A percentile compares a stretch with the other conserved stretches of the same genome.
phyloP scores from a whole-genome alignment of 441 rosid genomes.

The Erysimum cheiri region DNA sequence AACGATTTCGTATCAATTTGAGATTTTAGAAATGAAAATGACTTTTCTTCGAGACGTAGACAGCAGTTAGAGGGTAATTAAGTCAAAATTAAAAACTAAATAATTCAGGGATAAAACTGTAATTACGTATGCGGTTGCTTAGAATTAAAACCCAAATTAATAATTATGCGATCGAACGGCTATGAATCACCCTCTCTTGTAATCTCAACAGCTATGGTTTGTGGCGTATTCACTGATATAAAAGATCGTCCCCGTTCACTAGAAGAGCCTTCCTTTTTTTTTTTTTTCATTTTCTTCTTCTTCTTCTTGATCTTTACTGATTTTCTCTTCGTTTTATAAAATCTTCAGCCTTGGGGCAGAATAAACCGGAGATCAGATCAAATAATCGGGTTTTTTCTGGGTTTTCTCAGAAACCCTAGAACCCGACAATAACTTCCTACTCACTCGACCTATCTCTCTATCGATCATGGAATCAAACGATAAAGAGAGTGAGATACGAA shows the following conservation, averaged over 20 bases:
- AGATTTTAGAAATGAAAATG: constrained; percentile 31
- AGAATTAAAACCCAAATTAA: constrained; percentile 14
- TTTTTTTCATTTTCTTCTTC: constrained; percentile 8
- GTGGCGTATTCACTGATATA: constrained; percentile 19
- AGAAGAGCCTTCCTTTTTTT: constrained; percentile 11
- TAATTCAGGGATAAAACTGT: constrained; percentile 46
- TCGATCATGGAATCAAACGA: constrained; percentile 30
- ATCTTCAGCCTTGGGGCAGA: constrained; percentile 34
- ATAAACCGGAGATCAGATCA: constrained; percentile 31
- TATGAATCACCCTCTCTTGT: neutral
- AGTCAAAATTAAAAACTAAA: constrained; percentile 1
- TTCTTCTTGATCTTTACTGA: neutral
- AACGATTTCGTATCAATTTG: constrained; percentile 38
- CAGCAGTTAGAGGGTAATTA: constrained; percentile 42
- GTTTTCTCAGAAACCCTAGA: constrained; percentile 38
- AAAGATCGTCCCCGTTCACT: constrained; percentile 31
- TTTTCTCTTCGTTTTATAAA: constrained; percentile 34
- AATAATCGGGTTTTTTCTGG: constrained; percentile 1
- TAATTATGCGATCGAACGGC: constrained; percentile 41
- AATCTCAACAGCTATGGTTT: constrained; percentile 39
- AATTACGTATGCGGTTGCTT: constrained; percentile 39
- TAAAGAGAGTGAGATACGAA: constrained; percentile 32
- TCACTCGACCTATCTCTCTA: constrained; percentile 23
- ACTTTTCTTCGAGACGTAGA: constrained; percentile 37
- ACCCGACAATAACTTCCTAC: constrained; percentile 24